Conservation (phyloP, 116 monocot genomes). For the Phalaenopsis hybrid region DNA sequence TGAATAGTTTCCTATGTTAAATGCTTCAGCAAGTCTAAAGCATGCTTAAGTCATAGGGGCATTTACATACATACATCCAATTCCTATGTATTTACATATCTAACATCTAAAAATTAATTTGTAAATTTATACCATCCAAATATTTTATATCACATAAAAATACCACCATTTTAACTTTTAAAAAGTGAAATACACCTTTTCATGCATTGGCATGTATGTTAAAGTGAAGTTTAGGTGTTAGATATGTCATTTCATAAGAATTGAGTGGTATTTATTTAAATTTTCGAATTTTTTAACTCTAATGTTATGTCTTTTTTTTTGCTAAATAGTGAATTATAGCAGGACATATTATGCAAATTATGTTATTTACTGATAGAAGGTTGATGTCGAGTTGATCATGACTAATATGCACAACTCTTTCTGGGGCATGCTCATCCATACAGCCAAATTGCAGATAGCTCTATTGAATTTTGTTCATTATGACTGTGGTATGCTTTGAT, state of each 20-base stretch:
- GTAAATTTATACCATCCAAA: too few relatives aligned
- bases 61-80: too few relatives aligned
- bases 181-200: too few relatives aligned
- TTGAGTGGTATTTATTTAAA: not conserved
- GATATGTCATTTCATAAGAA: too few relatives aligned
- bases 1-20: not conserved
- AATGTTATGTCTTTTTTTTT: not conserved
- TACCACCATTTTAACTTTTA: too few relatives aligned
- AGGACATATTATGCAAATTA: not conserved
- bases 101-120: too few relatives aligned
- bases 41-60: not conserved
- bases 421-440: not conserved
- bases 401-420: not conserved
- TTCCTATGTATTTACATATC: too few relatives aligned
- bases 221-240: too few relatives aligned
- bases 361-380: not conserved
- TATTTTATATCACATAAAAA: too few relatives aligned
- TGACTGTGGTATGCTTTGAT: not conserved
- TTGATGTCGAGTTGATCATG: not conserved
- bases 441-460: not conserved
- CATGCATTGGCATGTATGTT: too few relatives aligned
- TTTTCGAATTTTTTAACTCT: too few relatives aligned
- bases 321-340: not conserved
- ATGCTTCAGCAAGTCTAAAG: not conserved
- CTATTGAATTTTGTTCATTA: not conserved